These are phyloP conservation scores for Mycena rebaudengoi DNA, from an alignment of 768 basidiomycete species.

Conservation along the genomic window DNA sequence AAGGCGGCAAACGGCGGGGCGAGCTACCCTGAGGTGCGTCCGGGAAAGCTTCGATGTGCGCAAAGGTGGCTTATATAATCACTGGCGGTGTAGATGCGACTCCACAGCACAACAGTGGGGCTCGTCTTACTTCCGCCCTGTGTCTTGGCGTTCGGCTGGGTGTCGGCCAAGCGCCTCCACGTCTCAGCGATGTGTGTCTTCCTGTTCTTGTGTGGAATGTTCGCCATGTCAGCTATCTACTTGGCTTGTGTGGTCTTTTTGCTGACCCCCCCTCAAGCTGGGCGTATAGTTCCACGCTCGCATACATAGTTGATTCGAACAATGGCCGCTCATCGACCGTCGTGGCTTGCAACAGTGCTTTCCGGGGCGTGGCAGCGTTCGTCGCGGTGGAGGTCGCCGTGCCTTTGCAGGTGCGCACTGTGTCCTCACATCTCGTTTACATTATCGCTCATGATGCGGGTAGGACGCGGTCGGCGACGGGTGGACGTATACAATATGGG, in stretches of 20 bases:
- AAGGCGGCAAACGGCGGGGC: conserved; percentile 50
- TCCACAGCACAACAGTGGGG: conserved; percentile 67
- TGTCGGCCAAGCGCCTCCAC: conserved; percentile 66
- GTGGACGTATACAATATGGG: conserved; percentile 76
- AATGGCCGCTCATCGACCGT: conserved; percentile 80
- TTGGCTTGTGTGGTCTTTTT: neutral
- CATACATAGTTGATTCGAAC: conserved; percentile 91
- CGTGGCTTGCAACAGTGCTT: conserved; percentile 78
- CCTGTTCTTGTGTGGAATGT: conserved; percentile 78
- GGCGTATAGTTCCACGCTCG: conserved; percentile 75
- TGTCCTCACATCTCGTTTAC: neutral
- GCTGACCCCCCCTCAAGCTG: conserved; percentile 32
- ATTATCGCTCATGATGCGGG: neutral
- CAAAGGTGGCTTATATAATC: neutral
- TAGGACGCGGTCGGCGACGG: conserved; percentile 79
- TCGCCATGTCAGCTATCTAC: conserved; percentile 64
- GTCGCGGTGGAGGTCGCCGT: conserved; percentile 76
- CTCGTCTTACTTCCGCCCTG: conserved; percentile 68
- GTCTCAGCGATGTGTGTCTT: conserved; percentile 75
- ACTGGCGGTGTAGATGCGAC: conserved; percentile 63
- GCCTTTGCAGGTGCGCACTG: conserved; percentile 70
- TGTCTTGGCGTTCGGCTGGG: conserved; percentile 80
- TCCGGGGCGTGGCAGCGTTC: conserved; percentile 76
- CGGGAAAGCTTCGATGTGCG: conserved; percentile 17
- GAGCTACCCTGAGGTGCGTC: conserved; percentile 77